phyloP scores from a whole-genome alignment of 106 monocot genomes.

The Acorus calamus region DNA sequence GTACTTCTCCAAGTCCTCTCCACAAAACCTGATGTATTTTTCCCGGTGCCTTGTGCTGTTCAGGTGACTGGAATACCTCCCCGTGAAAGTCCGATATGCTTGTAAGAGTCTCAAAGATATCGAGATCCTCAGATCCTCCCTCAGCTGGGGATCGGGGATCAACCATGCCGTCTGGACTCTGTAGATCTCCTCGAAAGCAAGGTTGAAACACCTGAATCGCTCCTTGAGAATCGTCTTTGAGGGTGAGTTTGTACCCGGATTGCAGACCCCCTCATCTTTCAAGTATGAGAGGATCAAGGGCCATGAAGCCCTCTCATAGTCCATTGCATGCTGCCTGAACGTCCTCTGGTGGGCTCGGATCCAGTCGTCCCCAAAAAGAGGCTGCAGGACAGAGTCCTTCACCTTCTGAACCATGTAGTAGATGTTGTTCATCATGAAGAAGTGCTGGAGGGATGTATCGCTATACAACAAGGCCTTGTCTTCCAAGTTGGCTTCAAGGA shows the following conservation, averaged over 20 bases:
- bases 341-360: constrained; percentile 22
- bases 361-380: constrained; percentile 57
- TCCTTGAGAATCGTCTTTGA: constrained; percentile 44
- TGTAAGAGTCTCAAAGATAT: constrained; percentile 51
- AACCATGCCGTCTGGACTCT: constrained; percentile 56
- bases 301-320: constrained; percentile 64
- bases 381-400: constrained; percentile 27
- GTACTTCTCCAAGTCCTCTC: constrained; percentile 49
- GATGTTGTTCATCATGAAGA: constrained; percentile 73
- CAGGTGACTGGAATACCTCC: constrained; percentile 24
- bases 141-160: constrained; percentile 31
- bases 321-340: constrained; percentile 26
- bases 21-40: constrained; percentile 42
- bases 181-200: constrained; percentile 56
- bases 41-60: constrained; percentile 33
- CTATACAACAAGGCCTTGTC: constrained; percentile 33
- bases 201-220: constrained; percentile 52
- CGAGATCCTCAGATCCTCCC: constrained; percentile 62
- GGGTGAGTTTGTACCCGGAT: constrained; percentile 9
- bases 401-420: constrained; percentile 71
- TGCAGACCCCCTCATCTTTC: constrained; percentile 45
- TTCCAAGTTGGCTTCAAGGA: constrained; percentile 42
- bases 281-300: constrained; percentile 30
- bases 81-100: constrained; percentile 61
- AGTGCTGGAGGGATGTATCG: constrained; percentile 32